phyloP scores from a whole-genome alignment of 2,329 filamentous ascomycete genomes.

The Stagonosporopsis cucurbitacearum region DNA sequence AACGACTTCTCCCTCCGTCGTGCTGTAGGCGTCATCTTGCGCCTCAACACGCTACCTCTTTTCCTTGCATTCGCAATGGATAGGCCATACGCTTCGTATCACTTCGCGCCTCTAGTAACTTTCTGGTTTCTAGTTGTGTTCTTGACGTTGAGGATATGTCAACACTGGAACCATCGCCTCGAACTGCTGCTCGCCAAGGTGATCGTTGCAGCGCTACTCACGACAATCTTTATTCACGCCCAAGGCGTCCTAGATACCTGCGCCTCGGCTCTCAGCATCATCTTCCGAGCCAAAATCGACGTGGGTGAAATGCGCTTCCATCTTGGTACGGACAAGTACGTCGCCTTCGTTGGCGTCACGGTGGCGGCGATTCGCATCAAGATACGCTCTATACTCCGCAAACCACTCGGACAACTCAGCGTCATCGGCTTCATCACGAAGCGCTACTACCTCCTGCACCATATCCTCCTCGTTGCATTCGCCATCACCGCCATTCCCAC shows the following conservation, averaged over 20 bases:
- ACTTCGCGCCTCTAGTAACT: conserved; percentile 64
- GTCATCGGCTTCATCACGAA: conserved; percentile 28
- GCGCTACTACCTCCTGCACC: conserved; percentile 25
- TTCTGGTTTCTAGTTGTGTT: conserved; percentile 70
- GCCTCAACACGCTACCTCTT: conserved; percentile 64
- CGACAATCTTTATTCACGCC: conserved; percentile 45
- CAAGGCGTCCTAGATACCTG: conserved; percentile 53
- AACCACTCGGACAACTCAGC: conserved; percentile 13
- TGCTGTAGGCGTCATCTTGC: conserved; percentile 60
- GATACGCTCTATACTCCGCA: conserved; percentile 26
- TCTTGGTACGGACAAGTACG: conserved; percentile 60
- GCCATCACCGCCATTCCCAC: conserved; percentile 38
- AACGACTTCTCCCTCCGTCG: conserved; percentile 64
- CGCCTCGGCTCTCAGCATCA: conserved; percentile 48
- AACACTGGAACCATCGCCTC: conserved; percentile 52
- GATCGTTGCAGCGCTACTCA: conserved; percentile 52
- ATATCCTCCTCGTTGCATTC: conserved; percentile 18
- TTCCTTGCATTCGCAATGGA: conserved; percentile 63
- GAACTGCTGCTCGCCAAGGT: conserved; percentile 58
- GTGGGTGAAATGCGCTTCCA: conserved; percentile 59
- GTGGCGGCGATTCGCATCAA: conserved; percentile 52
- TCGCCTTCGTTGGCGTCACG: conserved; percentile 64
- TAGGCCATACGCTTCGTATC: conserved; percentile 64
- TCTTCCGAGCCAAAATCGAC: conserved; percentile 59
- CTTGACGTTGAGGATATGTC: conserved; percentile 56